A percentile compares a stretch with the other conserved stretches of the same genome.
phyloP scores from a whole-genome alignment of 352 stramenopile genomes.

The Phytophthora rubi region DNA sequence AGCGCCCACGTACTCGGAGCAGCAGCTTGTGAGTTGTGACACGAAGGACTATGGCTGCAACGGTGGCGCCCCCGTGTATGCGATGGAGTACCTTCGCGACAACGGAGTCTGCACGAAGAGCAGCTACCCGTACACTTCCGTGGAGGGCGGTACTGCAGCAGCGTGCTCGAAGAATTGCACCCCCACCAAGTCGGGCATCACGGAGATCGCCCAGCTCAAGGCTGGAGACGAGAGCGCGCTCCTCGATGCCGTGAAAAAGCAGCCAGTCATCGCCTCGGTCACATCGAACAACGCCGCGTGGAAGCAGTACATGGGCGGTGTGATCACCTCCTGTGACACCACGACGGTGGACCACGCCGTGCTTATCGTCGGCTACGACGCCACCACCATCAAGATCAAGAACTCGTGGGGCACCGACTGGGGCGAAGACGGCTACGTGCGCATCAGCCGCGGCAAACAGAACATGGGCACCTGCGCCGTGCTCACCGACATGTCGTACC shows the following conservation, averaged over 20 bases:
- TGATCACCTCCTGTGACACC: constrained; percentile 79
- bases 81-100: constrained; percentile 90
- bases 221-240: constrained; percentile 76
- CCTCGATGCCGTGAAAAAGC: constrained; percentile 86
- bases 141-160: constrained; percentile 32
- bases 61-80: constrained; percentile 91
- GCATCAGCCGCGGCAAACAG: constrained; percentile 80
- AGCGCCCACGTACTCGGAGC: constrained; percentile 87
- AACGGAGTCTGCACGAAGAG: constrained; percentile 84
- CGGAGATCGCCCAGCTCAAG: constrained; percentile 65
- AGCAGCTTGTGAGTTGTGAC: constrained; percentile 94
- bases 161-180: constrained; percentile 46
- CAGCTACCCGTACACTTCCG: constrained; percentile 83
- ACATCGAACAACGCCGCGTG: constrained; percentile 94
- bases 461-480: constrained; percentile 61
- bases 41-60: constrained; percentile 89
- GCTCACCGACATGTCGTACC: constrained; percentile 60
- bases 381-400: constrained; percentile 93
- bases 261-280: constrained; percentile 95
- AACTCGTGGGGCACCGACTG: constrained; percentile 98
- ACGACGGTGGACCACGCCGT: constrained; percentile 96
- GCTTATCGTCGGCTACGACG: constrained; percentile 95
- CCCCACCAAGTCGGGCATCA: constrained; percentile 43
- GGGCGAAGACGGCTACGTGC: constrained; percentile 95
- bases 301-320: constrained; percentile 96